These are phyloP conservation scores for Lavandula angustifolia DNA, from an alignment of 257 asterid species.

Conservation along the genomic window DNA sequence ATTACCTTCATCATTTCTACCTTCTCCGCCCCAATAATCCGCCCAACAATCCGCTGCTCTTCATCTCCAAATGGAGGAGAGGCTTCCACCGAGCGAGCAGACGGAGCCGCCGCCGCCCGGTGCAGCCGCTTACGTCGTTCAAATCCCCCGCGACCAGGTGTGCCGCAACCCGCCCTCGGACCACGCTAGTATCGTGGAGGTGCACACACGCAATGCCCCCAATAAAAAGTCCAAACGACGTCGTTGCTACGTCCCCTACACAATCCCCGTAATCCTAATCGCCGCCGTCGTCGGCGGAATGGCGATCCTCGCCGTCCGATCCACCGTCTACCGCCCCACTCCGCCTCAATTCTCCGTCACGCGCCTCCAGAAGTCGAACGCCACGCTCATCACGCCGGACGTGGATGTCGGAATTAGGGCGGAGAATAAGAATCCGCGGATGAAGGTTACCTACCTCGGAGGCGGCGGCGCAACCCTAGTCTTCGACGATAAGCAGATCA, in stretches of 20 bases:
- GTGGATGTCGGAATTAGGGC: constrained; percentile 36
- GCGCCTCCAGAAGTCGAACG: constrained; percentile 5
- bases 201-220: constrained; percentile 29
- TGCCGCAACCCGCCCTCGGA: constrained; percentile 84
- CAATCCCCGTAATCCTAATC: constrained; percentile 29
- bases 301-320: constrained; percentile 25
- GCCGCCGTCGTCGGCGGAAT: neutral
- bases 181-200: constrained; percentile 56
- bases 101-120: constrained; percentile 35
- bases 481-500: constrained; percentile 42
- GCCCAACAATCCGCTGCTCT: neutral
- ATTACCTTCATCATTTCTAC: neutral
- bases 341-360: constrained; percentile 48
- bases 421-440: constrained; percentile 40
- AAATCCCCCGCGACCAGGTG: constrained; percentile 69
- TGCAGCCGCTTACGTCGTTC: constrained; percentile 57
- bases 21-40: neutral
- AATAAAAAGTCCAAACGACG: neutral
- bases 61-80: neutral
- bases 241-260: constrained; percentile 25
- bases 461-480: constrained; percentile 37
- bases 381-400: constrained; percentile 18
- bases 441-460: constrained; percentile 34
- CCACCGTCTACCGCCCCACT: constrained; percentile 44
- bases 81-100: constrained; percentile 21